Evolutionary conservation across 2,329 filamentous ascomycete genomes (phyloP).

Genomic region (Cercospora canescens): DNA sequence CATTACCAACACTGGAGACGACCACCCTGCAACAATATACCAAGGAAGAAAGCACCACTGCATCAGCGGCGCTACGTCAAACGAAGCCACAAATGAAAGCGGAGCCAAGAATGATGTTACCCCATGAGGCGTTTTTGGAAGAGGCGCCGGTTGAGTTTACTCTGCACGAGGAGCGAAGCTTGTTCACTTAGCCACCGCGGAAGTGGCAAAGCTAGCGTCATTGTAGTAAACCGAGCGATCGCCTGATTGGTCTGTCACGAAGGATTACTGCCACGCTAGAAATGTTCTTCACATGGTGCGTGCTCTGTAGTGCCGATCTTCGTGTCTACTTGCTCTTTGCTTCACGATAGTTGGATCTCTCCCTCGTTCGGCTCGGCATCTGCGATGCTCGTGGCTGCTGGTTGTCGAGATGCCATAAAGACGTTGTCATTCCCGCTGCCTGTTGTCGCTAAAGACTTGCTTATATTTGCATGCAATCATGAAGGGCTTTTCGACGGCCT

Average conservation of each 20-base stretch:
- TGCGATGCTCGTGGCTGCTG: not conserved
- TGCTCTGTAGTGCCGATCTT: not conserved
- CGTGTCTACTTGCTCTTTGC: not conserved
- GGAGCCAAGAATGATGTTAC: not conserved
- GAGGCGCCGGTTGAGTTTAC: not conserved
- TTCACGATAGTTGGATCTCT: not conserved
- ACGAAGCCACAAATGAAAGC: slow-evolving; percentile 5
- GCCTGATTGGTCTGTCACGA: not conserved
- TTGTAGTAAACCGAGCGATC: not conserved
- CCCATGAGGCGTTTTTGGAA: not conserved
- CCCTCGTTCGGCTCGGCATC: not conserved
- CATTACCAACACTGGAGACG: not conserved
- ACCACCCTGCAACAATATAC: not conserved
- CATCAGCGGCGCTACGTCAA: not conserved
- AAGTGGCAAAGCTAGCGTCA: not conserved
- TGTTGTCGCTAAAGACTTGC: not conserved
- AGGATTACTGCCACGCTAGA: not conserved
- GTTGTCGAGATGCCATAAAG: not conserved
- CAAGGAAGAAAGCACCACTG: not conserved
- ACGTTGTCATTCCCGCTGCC: not conserved
- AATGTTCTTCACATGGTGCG: not conserved
- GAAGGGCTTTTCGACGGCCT: not conserved
- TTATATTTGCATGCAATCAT: not conserved
- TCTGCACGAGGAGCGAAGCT: not conserved
- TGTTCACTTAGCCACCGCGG: not conserved